phyloP scores from a whole-genome alignment of 192 early-diverging fungal species.

The Fimicolochytrium jonesii region DNA sequence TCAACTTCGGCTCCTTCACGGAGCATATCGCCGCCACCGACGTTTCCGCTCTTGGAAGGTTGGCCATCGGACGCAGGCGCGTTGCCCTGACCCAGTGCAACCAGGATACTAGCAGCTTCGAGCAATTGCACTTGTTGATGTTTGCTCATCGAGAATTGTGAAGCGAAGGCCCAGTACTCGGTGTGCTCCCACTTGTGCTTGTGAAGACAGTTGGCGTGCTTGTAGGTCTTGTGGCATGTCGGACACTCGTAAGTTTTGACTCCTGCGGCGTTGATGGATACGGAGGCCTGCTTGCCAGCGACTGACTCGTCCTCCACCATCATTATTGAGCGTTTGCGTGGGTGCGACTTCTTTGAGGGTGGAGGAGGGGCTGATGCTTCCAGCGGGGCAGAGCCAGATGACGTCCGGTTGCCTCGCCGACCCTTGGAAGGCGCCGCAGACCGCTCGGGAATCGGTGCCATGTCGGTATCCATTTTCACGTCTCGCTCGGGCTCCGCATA shows the following conservation, averaged over 20 bases:
- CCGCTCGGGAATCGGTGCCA: no score
- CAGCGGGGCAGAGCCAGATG: no score
- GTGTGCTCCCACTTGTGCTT: slow-evolving; percentile 73
- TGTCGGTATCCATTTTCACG: no score
- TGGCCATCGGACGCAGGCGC: background rate
- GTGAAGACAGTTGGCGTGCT: slow-evolving; percentile 57
- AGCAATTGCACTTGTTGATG: slow-evolving; percentile 67
- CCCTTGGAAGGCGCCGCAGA: no score
- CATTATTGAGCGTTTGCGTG: slow-evolving; percentile 7
- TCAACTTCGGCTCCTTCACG: slow-evolving; percentile 8
- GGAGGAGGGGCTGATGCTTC: no score
- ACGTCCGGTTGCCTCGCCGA: no score
- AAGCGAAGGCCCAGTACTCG: slow-evolving; percentile 56
- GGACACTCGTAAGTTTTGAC: slow-evolving; percentile 38
- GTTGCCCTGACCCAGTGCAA: slow-evolving; percentile 38
- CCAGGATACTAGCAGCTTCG: slow-evolving; percentile 60
- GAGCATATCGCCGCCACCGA: background rate
- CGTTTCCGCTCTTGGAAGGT: no score
- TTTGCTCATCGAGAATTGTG: slow-evolving; percentile 56
- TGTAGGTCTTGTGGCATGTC: slow-evolving; percentile 63
- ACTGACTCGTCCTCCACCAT: no score
- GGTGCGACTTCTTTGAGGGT: no score
- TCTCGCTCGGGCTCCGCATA: no score
- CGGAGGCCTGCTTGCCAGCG: no score
- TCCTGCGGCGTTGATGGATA: background rate